These are phyloP conservation scores for Protomyces arabidopsidicola DNA, from an alignment of 1,139 yeast species.

Conservation along the genomic window DNA sequence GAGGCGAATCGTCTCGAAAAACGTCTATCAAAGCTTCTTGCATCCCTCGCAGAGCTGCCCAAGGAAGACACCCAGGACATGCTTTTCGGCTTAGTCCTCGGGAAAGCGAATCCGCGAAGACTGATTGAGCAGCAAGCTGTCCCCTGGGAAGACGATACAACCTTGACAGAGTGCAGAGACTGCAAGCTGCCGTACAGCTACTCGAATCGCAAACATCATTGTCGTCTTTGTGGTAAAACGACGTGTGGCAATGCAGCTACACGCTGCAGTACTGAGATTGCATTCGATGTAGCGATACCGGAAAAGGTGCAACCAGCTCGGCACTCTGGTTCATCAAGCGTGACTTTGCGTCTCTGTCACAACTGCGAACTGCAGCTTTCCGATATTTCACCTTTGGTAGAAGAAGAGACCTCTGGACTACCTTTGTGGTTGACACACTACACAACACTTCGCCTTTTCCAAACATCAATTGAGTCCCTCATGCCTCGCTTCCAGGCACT, in stretches of 20 bases:
- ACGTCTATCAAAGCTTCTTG: slow-evolving; percentile 52
- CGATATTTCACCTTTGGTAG: background rate
- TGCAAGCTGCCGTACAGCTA: slow-evolving; percentile 59
- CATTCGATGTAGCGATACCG: background rate
- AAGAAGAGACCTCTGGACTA: slow-evolving; percentile 34
- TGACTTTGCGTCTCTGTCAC: background rate
- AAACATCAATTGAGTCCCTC: slow-evolving; percentile 38
- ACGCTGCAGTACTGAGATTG: slow-evolving; percentile 52
- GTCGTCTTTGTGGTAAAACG: slow-evolving; percentile 74
- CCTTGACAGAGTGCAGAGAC: slow-evolving; percentile 54
- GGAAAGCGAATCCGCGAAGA: slow-evolving; percentile 33
- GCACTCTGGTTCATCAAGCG: background rate
- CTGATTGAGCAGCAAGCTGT: slow-evolving; percentile 52
- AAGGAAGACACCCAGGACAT: background rate
- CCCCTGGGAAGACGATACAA: slow-evolving; percentile 63
- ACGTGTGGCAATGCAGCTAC: slow-evolving; percentile 66
- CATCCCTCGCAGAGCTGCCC: slow-evolving; percentile 33
- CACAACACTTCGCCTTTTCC: slow-evolving; percentile 37
- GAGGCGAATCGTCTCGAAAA: slow-evolving; percentile 51
- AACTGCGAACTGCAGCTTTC: background rate
- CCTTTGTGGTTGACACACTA: slow-evolving; percentile 37
- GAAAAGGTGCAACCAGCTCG: slow-evolving; percentile 3
- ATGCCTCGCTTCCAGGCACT: slow-evolving; percentile 46
- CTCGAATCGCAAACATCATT: slow-evolving; percentile 73
- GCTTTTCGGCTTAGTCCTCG: slow-evolving; percentile 1